Base-by-base conservation (phyloP, 371 early-diverging fungal species). In the Apophysomyces ossiformis region DNA sequence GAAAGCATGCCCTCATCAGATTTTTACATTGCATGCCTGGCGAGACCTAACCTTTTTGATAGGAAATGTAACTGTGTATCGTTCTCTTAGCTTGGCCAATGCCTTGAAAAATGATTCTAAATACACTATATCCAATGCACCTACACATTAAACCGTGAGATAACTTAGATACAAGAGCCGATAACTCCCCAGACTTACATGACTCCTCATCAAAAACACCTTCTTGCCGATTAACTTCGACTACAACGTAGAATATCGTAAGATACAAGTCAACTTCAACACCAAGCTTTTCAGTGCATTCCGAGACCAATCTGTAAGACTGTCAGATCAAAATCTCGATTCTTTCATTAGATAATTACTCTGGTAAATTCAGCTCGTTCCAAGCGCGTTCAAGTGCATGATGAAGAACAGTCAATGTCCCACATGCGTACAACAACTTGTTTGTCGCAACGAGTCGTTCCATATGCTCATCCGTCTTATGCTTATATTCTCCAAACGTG, bases 41-140 rank as follows among this genome's bases (percentile, higher is more conserved):
- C 32, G 32, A 35, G 16, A 45, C 16, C 16, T 16, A 75, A 90
- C 93, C 87, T 93, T 92, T 69, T 92, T 93, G 7, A 92, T 88
- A 0, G 93, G 94, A 76, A 90, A 93, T 63, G 86, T 78, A 69
- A 90, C 90, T 35, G 87, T 73, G 69, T 90, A 88, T 43, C 88
- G 88, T 58, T 91, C 92, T 26, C 87, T 89, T 18, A 93, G 70
- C 50, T 87, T 84, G 12, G 89, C 80, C 8, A 93, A 79, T 16
- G 90, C 69, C 12, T 83, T 85, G 69, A 91, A 91, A 16, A 93
- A 69, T 43, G 83, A 87, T 35, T 85, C 88, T 0, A 86, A 67
- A 64, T 91, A 44, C 0, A 83, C 81, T 13, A 83, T 81, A 60
- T 85, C 82, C 43, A 82, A 69, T n/a, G 76, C 69, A 37, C 73